Evolutionary conservation across 129 eudicot genomes (phyloP).

Genomic region (Rutidosis leptorrhynchoides): DNA sequence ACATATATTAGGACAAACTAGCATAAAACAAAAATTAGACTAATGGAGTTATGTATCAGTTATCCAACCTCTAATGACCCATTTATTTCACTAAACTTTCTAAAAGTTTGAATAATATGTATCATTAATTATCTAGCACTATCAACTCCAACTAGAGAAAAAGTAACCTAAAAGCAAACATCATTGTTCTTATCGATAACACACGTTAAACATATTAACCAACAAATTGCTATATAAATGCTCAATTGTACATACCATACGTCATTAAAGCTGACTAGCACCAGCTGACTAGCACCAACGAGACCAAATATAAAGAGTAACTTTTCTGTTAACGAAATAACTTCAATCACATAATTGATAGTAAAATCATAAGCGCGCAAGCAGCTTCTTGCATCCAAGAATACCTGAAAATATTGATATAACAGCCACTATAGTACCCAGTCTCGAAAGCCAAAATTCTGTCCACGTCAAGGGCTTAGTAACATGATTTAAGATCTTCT

Average conservation of each 20-base stretch:
- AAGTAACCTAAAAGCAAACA: constrained; percentile 30
- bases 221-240: constrained; percentile 7
- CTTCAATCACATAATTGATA: neutral
- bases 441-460: constrained; percentile 82
- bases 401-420: constrained; percentile 52
- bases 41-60: constrained; percentile 31
- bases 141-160: constrained; percentile 13
- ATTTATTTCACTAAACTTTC: constrained; percentile 25
- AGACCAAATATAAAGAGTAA: constrained; percentile 4
- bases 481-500: constrained; percentile 53
- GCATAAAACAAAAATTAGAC: constrained; percentile 18
- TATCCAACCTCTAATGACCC: constrained; percentile 30
- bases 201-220: constrained; percentile 21
- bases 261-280: constrained; percentile 7
- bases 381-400: constrained; percentile 45
- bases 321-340: neutral
- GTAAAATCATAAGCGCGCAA: constrained; percentile 30
- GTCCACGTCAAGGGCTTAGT: constrained; percentile 85
- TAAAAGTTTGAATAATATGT: constrained; percentile 19
- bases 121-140: constrained; percentile 30
- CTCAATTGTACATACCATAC: neutral
- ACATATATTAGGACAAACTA: constrained; percentile 4
- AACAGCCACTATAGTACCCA: constrained; percentile 60
- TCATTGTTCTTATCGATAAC: constrained; percentile 14
- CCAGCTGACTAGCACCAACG: constrained; percentile 11